Base-by-base conservation (phyloP, 225 moss, liverwort and hornwort genomes). In the Bryum argenteum region DNA sequence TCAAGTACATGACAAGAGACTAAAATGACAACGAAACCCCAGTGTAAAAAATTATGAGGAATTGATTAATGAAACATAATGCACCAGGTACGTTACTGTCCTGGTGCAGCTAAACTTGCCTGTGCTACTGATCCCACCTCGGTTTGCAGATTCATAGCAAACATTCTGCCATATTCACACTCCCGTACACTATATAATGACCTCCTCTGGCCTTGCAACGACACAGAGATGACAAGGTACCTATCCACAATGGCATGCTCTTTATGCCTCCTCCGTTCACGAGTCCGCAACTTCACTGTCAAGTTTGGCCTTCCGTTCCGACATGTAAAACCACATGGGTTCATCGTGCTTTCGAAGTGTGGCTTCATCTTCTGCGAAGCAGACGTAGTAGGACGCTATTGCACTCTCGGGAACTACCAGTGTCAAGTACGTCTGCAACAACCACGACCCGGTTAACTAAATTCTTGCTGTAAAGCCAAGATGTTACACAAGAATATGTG, bases 361-460 rank as follows among this genome's bases (percentile, higher is more conserved):
- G 3, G 38, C 70, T 8, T 88, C 78, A 51, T 90, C 84, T 61
- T 89, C 76, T 8, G 87, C 88, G 42, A 86, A 93, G 82, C 88
- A 90, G 4, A 93, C 89, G 20, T 89, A 93, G 42, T 85, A 83
- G 41, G 88, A 43, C 4, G 92, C 92, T 61, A 90, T 78, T 57
- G 88, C 86, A 54, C 92, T 93, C 69, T 90, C 88, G 0, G 84
- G 78, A 42, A 93, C 87, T 50, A 88, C 92, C 73, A 88, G 58
- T 8, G 86, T 87, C 69, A 93, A 66, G 78, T 90, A 79, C 23
- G 90, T 90, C 91, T 91, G 87, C 81, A 74, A 64, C 15, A 21
- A 45, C 21, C 47, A 8, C 8, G 45, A 42, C 45, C 18, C 0
- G 21, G 14, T 73, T 44, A 43, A 5, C 8, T 15, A 24, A 10